Conservation (phyloP, 2,329 filamentous ascomycete species). For the Fusarium fracticaudum region DNA sequence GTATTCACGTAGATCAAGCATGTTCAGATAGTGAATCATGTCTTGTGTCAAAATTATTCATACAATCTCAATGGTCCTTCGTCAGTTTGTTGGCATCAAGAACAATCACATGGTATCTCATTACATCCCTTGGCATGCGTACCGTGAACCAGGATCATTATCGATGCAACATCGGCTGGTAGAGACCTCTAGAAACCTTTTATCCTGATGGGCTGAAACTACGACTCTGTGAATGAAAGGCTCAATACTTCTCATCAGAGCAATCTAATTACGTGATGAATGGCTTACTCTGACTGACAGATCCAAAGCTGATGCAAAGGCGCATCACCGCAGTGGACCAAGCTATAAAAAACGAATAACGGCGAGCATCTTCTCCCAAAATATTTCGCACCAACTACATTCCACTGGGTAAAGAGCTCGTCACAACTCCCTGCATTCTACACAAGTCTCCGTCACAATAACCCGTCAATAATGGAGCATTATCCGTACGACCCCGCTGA, state of each 20-base stretch:
- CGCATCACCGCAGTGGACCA: neutral
- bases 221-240: too few species aligned
- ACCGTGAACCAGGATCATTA: neutral
- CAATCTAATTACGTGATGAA: neutral
- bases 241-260: neutral
- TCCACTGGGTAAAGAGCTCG: neutral
- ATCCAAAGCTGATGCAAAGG: neutral
- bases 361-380: too few species aligned
- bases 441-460: neutral
- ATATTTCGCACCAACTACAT: neutral
- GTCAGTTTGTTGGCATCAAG: too few species aligned
- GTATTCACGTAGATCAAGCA: rapidly evolving
- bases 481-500: neutral
- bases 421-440: neutral
- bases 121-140: too few species aligned
- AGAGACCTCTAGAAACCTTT: too few species aligned
- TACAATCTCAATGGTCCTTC: neutral
- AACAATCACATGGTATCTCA: neutral
- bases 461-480: neutral
- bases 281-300: too few species aligned
- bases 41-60: too few species aligned
- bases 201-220: too few species aligned
- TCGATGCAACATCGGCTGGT: too few species aligned
- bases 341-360: neutral
- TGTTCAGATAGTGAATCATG: neutral